Percentiles rank a stretch among this genome's conserved stretches.
phyloP scores from a whole-genome alignment of 2,329 filamentous ascomycete species.

The Beauveria varroae region DNA sequence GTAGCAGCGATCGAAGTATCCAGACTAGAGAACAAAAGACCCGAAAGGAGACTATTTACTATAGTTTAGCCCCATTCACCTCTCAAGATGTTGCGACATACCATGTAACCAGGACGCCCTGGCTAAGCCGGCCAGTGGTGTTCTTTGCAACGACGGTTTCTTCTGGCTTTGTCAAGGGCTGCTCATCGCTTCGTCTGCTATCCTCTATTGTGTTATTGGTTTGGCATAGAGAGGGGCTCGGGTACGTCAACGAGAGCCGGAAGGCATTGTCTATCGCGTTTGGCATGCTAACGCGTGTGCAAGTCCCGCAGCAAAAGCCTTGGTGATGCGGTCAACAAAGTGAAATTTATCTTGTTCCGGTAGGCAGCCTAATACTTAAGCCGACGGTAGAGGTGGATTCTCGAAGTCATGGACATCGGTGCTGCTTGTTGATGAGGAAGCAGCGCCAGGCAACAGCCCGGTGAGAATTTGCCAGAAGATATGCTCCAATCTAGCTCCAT shows the following conservation, averaged over 20 bases:
- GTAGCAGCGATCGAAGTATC: slow-evolving; percentile 53
- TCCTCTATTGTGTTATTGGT: background rate
- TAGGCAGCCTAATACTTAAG: background rate
- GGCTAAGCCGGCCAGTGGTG: background rate
- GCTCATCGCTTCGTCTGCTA: background rate
- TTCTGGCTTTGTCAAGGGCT: background rate
- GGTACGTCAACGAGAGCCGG: slow-evolving; percentile 26
- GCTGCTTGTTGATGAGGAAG: background rate
- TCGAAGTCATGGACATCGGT: background rate
- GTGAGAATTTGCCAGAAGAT: background rate
- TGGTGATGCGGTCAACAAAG: background rate
- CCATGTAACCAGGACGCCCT: slow-evolving; percentile 14
- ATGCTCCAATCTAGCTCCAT: background rate
- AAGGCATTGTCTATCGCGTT: slow-evolving; percentile 7
- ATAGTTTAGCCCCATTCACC: slow-evolving; percentile 14
- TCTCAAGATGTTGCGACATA: slow-evolving; percentile 4
- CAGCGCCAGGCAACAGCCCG: background rate
- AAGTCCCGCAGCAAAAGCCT: background rate
- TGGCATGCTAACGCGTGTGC: background rate
- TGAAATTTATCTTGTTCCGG: background rate
- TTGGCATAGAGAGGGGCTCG: slow-evolving; percentile 22
- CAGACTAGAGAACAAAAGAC: slow-evolving; percentile 49
- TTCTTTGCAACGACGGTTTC: background rate
- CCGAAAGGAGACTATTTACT: slow-evolving; percentile 36
- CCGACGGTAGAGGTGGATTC: background rate